Conservation (phyloP, 495 filamentous ascomycete species). For the Aspergillus nanangensis region DNA sequence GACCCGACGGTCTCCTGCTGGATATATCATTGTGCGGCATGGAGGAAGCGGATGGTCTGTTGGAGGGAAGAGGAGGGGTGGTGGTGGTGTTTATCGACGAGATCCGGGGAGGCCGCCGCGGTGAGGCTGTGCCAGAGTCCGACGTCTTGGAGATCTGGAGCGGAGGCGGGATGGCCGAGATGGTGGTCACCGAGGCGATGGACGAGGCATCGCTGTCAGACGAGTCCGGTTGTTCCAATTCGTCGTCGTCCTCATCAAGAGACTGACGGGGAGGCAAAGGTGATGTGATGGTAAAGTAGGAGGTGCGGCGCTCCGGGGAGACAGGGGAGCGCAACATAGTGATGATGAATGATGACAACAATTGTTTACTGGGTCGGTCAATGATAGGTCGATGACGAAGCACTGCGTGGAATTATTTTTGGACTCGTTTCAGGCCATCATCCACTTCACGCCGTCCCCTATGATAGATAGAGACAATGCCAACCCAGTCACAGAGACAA, state of each 20-base stretch:
- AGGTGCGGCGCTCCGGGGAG: slow-evolving; percentile 26
- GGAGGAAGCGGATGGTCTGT: slow-evolving; percentile 26
- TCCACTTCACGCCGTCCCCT: no score
- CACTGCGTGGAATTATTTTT: no score
- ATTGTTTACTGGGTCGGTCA: no score
- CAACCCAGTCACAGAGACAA: no score
- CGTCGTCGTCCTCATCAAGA: slow-evolving; percentile 37
- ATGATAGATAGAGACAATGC: no score
- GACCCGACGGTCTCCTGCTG: slow-evolving; percentile 35
- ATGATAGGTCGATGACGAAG: no score
- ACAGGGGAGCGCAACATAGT: slow-evolving; percentile 29
- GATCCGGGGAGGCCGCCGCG: slow-evolving; percentile 34
- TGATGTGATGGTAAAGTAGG: slow-evolving; percentile 8
- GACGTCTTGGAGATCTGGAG: slow-evolving; percentile 16
- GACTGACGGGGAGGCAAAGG: slow-evolving; percentile 20
- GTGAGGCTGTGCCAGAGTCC: slow-evolving; percentile 20
- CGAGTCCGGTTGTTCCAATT: slow-evolving; percentile 37
- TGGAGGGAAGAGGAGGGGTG: slow-evolving; percentile 21
- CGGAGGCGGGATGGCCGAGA: slow-evolving; percentile 29
- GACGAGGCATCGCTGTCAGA: slow-evolving; percentile 51
- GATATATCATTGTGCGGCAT: slow-evolving; percentile 40
- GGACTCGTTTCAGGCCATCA: no score
- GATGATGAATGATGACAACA: no score
- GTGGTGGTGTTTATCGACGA: slow-evolving; percentile 19
- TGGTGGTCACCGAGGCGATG: slow-evolving; percentile 41